Base-by-base conservation (phyloP, 805 yeast species). In the Metschnikowia baotianmanensis region DNA sequence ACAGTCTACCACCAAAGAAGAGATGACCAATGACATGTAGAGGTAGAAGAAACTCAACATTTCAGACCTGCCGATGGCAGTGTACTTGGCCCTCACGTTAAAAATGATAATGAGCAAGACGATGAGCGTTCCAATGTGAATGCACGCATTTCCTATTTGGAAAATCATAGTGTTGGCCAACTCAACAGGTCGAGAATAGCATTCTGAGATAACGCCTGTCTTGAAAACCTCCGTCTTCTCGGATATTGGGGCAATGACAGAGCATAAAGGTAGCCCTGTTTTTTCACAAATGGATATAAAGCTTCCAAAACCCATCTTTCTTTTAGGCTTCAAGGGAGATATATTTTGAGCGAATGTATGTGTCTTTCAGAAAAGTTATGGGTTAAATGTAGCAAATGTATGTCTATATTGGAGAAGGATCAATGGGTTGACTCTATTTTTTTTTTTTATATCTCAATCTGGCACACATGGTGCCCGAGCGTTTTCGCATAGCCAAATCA, bases 11-110 rank as follows among this genome's bases (percentile, higher is more conserved):
- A 91, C 75, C 34, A 91, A 68, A 2, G 90, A 74, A 46, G 82
- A 65, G 12, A 85, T 72, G 5, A 79, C 73, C 48, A 85, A 71
- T 1, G 77, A 69, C 23, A 83, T 67, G 46, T 74, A 72, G 30
- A 78, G 55, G 62, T 83, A 80, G 61, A 81, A 83, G 56, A 86
- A 83, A 50, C 76, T 78, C 39, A 87, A 63, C 81, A 89, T 84
- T 58, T 93, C 99, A 10, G 80, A 72, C 46, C 98, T 74, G 4
- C 97, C 98, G 43, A 93, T 90, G 10, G 98, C 97, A 0, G 99
- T 93, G 59, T 86, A 90, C 68, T 91, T 88, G 44, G 82, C 71
- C 58, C 90, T 73, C 31, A 90, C 80, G 52, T 84, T 82, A 68
- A 82, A 86, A 10, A 89, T 70, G 40, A 90, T 85, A 52, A 88